These are phyloP conservation scores for Lipomyces sp. DNA, from an alignment of 805 yeast species.

Conservation along the genomic window DNA sequence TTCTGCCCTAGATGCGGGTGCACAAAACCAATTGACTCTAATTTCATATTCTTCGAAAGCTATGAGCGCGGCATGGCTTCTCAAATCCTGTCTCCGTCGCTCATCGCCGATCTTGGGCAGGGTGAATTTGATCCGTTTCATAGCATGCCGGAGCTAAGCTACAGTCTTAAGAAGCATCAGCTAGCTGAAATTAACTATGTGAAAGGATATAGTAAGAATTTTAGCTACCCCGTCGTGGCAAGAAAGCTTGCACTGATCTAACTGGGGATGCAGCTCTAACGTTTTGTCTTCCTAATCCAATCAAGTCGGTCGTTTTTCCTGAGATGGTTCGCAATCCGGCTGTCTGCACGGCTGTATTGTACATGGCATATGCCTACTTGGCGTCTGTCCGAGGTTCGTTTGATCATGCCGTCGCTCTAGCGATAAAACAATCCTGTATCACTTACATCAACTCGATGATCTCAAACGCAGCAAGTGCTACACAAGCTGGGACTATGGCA, in stretches of 20 bases:
- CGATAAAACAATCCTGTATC: neutral
- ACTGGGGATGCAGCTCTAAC: neutral
- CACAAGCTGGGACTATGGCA: neutral
- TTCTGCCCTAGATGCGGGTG: neutral
- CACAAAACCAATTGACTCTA: neutral
- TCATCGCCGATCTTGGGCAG: slow-evolving; percentile 1
- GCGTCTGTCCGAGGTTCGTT: neutral
- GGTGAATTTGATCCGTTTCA: neutral
- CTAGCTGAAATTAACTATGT: neutral
- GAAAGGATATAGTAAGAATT: neutral
- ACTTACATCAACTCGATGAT: neutral
- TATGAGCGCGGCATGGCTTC: neutral
- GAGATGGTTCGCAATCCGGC: neutral
- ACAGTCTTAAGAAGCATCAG: neutral
- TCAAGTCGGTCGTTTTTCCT: neutral
- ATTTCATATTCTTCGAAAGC: neutral
- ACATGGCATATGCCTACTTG: neutral
- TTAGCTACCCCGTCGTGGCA: neutral
- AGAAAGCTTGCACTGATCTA: neutral
- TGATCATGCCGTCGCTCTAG: neutral
- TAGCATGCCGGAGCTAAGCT: slow-evolving; percentile 2
- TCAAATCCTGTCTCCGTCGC: neutral
- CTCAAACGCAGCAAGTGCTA: neutral
- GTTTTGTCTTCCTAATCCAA: slow-evolving; percentile 1
- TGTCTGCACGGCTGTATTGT: neutral